phyloP scores from a whole-genome alignment of 75 land plant species.

The Ceratopteris richardii region DNA sequence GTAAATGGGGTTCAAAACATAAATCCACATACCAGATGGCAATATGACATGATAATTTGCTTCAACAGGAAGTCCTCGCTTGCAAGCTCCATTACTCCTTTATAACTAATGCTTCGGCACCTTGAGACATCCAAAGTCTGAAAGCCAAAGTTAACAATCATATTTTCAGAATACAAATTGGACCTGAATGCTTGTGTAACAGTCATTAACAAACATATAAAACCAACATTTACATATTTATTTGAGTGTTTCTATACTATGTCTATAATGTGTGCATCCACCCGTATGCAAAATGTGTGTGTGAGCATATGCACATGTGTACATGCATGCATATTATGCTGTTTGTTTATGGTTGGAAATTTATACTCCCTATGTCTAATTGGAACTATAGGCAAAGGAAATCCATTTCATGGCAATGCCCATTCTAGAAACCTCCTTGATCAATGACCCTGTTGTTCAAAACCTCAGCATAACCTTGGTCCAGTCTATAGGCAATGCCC shows the following conservation, averaged over 20 bases:
- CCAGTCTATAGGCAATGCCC: too few relatives aligned
- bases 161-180: too few relatives aligned
- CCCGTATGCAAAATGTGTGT: too few relatives aligned
- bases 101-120: constrained; percentile 37
- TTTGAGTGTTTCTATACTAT: neutral
- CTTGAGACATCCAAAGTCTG: constrained; percentile 53
- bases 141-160: too few relatives aligned
- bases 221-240: neutral
- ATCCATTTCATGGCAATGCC: neutral
- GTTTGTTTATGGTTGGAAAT: constrained; percentile 34
- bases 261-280: neutral
- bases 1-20: neutral
- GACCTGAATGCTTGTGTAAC: too few relatives aligned
- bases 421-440: too few relatives aligned
- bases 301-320: too few relatives aligned
- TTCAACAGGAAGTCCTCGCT: constrained; percentile 27
- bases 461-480: too few relatives aligned
- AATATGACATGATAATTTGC: constrained; percentile 42
- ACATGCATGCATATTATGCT: neutral
- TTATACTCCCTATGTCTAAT: constrained; percentile 27
- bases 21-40: constrained; percentile 27
- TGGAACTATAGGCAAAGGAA: constrained; percentile 35
- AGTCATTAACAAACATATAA: too few relatives aligned
- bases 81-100: constrained; percentile 39
- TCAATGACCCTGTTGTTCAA: too few relatives aligned